Percentiles rank a stretch among this genome's conserved stretches.
Conservation (phyloP, 371 early-diverging fungal genomes). For the Lichtheimia ramosa region DNA sequence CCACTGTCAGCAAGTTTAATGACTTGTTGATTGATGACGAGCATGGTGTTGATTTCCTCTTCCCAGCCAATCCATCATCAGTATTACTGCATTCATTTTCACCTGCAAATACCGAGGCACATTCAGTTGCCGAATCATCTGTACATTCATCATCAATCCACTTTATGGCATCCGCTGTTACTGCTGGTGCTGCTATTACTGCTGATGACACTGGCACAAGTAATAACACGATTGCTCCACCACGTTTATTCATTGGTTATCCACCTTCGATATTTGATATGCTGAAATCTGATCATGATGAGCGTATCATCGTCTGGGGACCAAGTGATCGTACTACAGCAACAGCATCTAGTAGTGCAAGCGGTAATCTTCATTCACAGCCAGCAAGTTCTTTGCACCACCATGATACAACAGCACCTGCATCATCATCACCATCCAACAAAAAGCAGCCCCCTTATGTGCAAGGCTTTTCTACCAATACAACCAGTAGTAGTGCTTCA, state of each 20-base stretch:
- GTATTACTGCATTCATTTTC: slow-evolving; percentile 15
- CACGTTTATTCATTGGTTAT: slow-evolving; percentile 44
- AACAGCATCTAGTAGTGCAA: background rate
- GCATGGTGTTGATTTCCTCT: slow-evolving; percentile 16
- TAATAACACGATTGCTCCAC: slow-evolving; percentile 17
- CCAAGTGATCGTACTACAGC: slow-evolving; percentile 21
- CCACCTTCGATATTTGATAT: slow-evolving; percentile 53
- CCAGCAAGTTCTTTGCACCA: slow-evolving; percentile 29
- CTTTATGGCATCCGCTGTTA: background rate
- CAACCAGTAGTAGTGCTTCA: slow-evolving; percentile 7
- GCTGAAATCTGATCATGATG: slow-evolving; percentile 50
- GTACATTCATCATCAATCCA: slow-evolving; percentile 10
- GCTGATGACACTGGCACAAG: background rate
- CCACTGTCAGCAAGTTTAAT: slow-evolving; percentile 41
- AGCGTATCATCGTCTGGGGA: slow-evolving; percentile 57
- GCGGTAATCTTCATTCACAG: background rate
- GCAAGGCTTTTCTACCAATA: slow-evolving; percentile 17
- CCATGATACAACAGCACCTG: slow-evolving; percentile 25
- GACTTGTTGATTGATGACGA: slow-evolving; percentile 29
- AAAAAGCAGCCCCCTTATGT: slow-evolving; percentile 1
- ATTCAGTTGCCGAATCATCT: slow-evolving; percentile 5
- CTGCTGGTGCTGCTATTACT: background rate
- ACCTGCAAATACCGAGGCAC: slow-evolving; percentile 3
- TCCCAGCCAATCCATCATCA: slow-evolving; percentile 21
- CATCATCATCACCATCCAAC: slow-evolving; percentile 13